A percentile compares a stretch with the other conserved stretches of the same genome.
These are phyloP conservation scores for Streptanthus diversifolius DNA, from an alignment of 345 rosid species.

Conservation along the genomic window DNA sequence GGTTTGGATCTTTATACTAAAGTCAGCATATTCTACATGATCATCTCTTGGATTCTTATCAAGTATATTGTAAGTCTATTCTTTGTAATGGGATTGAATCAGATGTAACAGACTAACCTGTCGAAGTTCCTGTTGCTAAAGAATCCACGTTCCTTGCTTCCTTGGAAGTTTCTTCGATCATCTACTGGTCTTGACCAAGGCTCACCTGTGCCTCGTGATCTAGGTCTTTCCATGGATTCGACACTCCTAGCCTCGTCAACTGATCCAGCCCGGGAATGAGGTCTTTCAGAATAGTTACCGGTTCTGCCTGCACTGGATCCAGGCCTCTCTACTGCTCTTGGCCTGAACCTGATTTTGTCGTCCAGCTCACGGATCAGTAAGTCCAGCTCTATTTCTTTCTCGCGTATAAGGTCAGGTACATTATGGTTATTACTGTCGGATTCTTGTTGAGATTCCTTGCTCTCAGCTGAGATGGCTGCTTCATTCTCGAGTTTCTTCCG, in stretches of 20 bases:
- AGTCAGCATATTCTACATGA: background rate
- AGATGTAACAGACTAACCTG: conserved; percentile 49
- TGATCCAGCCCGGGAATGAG: conserved; percentile 78
- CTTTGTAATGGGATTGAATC: background rate
- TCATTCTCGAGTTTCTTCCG: conserved; percentile 49
- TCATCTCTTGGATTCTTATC: conserved; percentile 1
- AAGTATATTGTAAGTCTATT: background rate
- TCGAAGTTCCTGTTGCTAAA: conserved; percentile 59
- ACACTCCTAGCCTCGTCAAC: conserved; percentile 59
- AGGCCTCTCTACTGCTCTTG: conserved; percentile 54
- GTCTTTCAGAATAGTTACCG: conserved; percentile 61
- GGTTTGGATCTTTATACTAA: background rate
- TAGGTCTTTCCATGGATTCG: conserved; percentile 74
- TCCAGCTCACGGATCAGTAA: conserved; percentile 59
- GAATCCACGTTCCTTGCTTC: conserved; percentile 83
- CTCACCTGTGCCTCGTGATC: conserved; percentile 71
- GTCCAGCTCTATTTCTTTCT: conserved; percentile 72
- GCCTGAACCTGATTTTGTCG: conserved; percentile 77
- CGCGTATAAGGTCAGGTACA: conserved; percentile 39
- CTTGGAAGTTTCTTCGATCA: conserved; percentile 73
- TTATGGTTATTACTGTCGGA: conserved; percentile 36
- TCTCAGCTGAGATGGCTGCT: conserved; percentile 29
- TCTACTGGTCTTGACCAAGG: conserved; percentile 62
- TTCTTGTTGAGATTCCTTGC: conserved; percentile 40
- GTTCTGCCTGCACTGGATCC: conserved; percentile 74